Evolutionary conservation across 2,329 filamentous ascomycete species (phyloP).

Genomic region (Cadophora sp.): DNA sequence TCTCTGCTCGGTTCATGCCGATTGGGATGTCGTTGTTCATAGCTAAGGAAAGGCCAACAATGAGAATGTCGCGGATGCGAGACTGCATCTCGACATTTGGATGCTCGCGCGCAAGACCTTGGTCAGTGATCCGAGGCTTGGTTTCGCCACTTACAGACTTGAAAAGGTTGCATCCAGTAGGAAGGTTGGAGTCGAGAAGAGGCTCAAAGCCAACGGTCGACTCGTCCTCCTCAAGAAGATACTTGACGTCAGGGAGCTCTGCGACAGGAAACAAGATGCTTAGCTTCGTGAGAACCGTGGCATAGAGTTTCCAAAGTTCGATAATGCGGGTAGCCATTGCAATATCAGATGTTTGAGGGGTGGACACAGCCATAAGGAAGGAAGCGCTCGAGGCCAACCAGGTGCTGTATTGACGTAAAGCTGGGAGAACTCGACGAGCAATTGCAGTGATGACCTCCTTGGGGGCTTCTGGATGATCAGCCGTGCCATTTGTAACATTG

Average conservation of each 20-base stretch:
- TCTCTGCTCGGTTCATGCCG: constrained; percentile 48
- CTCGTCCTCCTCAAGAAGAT: constrained; percentile 73
- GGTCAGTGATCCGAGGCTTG: constrained; percentile 57
- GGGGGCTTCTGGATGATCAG: constrained; percentile 35
- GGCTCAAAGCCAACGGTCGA: constrained; percentile 71
- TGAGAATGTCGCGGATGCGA: constrained; percentile 66
- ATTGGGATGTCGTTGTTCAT: constrained; percentile 49
- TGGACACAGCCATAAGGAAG: constrained; percentile 57
- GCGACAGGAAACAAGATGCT: constrained; percentile 63
- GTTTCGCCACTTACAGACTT: constrained; percentile 45
- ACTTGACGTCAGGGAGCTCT: constrained; percentile 60
- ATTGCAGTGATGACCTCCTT: constrained; percentile 61
- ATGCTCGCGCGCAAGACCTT: constrained; percentile 57
- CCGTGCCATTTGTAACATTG: constrained; percentile 46
- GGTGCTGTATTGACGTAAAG: constrained; percentile 70
- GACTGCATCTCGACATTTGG: constrained; percentile 71
- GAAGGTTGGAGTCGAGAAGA: constrained; percentile 55
- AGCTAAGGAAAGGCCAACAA: constrained; percentile 65
- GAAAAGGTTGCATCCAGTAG: constrained; percentile 58
- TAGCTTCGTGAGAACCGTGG: constrained; percentile 65
- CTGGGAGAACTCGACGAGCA: constrained; percentile 66
- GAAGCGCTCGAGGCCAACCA: constrained; percentile 66
- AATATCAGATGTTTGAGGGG: constrained; percentile 51
- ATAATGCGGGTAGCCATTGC: constrained; percentile 59
- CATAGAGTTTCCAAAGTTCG: constrained; percentile 70